These are phyloP conservation scores for Neophaeococcomyces mojaviensis DNA, from an alignment of 2,329 filamentous ascomycete genomes.

Conservation along the genomic window DNA sequence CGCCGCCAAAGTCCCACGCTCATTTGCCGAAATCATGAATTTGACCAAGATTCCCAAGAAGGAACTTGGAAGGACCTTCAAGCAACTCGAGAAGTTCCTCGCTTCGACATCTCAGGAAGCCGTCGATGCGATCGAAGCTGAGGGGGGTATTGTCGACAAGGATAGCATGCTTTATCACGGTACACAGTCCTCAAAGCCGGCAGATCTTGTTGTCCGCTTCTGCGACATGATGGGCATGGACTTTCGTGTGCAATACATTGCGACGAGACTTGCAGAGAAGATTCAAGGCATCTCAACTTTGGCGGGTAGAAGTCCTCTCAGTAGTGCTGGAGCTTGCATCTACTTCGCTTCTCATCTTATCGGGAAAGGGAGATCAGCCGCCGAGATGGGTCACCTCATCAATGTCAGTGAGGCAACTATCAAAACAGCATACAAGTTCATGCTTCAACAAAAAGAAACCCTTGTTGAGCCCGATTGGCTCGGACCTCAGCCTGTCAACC, in stretches of 20 bases:
- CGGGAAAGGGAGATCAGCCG: constrained; percentile 68
- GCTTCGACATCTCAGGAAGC: constrained; percentile 52
- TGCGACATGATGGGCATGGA: constrained; percentile 74
- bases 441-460: constrained; percentile 66
- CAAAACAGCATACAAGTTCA: constrained; percentile 84
- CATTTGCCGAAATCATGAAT: constrained; percentile 89
- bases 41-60: constrained; percentile 93
- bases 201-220: constrained; percentile 81
- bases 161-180: constrained; percentile 57
- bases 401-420: constrained; percentile 96
- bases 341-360: constrained; percentile 90
- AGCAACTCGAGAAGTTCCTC: constrained; percentile 81
- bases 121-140: constrained; percentile 40
- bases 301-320: constrained; percentile 86
- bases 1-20: constrained; percentile 76
- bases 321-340: constrained; percentile 89
- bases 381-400: constrained; percentile 75
- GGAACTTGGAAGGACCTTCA: constrained; percentile 94
- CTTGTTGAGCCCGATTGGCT: constrained; percentile 46
- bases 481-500: constrained; percentile 16
- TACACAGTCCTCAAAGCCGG: constrained; percentile 69
- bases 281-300: constrained; percentile 72
- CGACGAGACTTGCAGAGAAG: constrained; percentile 67
- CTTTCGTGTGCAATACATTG: constrained; percentile 70
- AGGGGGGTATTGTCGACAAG: constrained; percentile 48